Conservation (phyloP, 2,329 filamentous ascomycete genomes). For the Pseudogymnoascus pannorum region DNA sequence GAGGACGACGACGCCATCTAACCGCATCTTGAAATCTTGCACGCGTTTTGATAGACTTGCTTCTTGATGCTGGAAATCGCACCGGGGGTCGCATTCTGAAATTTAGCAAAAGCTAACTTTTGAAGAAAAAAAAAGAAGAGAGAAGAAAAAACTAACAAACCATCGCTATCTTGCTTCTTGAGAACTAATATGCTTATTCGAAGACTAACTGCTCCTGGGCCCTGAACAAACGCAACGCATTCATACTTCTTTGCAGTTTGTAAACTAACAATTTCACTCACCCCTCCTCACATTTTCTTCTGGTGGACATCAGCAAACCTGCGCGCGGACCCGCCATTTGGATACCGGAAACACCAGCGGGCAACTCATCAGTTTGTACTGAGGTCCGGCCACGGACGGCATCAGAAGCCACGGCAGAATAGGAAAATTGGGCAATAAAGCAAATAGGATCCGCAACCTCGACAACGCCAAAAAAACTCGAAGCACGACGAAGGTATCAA, state of each 20-base stretch:
- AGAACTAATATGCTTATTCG: background rate
- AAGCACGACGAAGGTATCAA: background rate
- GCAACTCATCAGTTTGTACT: background rate
- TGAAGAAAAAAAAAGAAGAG: background rate
- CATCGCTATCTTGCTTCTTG: background rate
- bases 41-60: background rate
- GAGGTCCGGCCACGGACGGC: background rate
- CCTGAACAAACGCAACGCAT: background rate
- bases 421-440: no score
- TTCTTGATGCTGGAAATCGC: background rate
- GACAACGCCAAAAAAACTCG: background rate
- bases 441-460: background rate
- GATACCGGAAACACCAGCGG: background rate
- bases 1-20: background rate
- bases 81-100: background rate
- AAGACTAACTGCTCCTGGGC: background rate
- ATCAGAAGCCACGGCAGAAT: background rate
- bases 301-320: background rate
- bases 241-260: background rate
- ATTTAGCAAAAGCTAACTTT: background rate
- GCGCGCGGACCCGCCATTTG: background rate
- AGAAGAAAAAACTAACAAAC: background rate
- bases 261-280: background rate
- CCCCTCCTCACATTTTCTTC: background rate
- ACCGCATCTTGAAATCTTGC: background rate